Conservation (phyloP, 768 basidiomycete species). For the Trametes punicea region DNA sequence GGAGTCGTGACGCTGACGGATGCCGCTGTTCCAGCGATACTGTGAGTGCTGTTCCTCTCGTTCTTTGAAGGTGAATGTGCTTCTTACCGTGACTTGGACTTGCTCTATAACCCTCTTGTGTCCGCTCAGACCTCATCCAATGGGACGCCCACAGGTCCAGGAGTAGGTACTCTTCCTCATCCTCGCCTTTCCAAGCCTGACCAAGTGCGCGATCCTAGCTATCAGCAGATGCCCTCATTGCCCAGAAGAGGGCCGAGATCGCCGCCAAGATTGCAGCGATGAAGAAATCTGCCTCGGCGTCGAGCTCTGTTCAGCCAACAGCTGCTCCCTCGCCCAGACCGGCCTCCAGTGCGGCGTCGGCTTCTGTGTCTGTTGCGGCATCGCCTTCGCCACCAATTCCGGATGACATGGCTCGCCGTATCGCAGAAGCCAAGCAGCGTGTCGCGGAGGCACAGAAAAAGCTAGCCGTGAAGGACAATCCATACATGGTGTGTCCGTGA, state of each 20-base stretch:
- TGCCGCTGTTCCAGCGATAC: conserved; percentile 49
- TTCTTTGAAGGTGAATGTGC: conserved; percentile 69
- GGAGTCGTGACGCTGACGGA: conserved; percentile 19
- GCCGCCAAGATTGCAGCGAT: conserved; percentile 82
- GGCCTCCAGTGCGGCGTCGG: conserved; percentile 26
- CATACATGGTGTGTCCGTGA: conserved; percentile 69
- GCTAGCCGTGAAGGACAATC: conserved; percentile 74
- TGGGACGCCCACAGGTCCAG: conserved; percentile 39
- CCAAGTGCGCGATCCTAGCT: conserved; percentile 29
- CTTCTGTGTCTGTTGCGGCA: conserved; percentile 18
- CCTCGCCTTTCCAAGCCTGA: conserved; percentile 1
- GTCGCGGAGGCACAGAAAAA: conserved; percentile 82
- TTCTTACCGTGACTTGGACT: conserved; percentile 51
- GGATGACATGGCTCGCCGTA: conserved; percentile 65
- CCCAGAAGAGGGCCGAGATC: conserved; percentile 81
- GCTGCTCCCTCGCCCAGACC: conserved; percentile 28
- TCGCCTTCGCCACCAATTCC: conserved; percentile 44
- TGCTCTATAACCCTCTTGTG: conserved; percentile 62
- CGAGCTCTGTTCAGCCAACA: conserved; percentile 21
- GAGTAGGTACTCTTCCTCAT: conserved; percentile 29
- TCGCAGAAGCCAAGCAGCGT: conserved; percentile 83
- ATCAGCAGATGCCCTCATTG: conserved; percentile 64
- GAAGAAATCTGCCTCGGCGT: conserved; percentile 38
- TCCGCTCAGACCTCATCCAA: conserved; percentile 49
- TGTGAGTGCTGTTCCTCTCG: conserved; percentile 54